Base-by-base conservation (phyloP, 352 stramenopile genomes). In the Globisporangium carolinianum region DNA sequence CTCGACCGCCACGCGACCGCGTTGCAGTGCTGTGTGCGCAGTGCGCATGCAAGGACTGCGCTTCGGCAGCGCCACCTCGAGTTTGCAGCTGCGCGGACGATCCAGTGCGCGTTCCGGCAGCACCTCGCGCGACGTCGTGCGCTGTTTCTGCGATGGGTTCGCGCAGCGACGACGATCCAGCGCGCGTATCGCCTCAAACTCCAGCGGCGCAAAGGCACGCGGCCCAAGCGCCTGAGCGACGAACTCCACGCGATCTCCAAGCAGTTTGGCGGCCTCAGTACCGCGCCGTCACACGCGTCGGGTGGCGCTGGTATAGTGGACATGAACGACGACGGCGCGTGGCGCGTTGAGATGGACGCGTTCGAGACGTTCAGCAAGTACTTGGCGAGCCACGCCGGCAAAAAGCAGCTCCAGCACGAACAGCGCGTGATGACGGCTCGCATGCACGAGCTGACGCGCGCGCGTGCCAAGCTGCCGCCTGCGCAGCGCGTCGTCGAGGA, bases 41-140 rank as follows among this genome's bases (percentile, higher is more conserved):
- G 66, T 3, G 38, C 64, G 1, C 59, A 61, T 9, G 68, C 83
- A 0, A 62, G 63, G 32, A 54, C 32, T 1, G 41, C 67, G 32
- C 60, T 88, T 1, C 61, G 53, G 11, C 62, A 58, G 12, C 65
- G 74, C 6, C 55, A 66, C 17, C 53, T 51, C 18, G 64, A 78
- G 56, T 83, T 68, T 41, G 36, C 51, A 1, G 70, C 75, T 0
- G 73, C 79, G 0, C 37, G 84, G 6, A 46, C 53, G 5, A 84
- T 93, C 51, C 80, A 93, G 60, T 91, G 83, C 56, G 73, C 72
- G 1, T 88, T 79, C 17, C 79, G 83, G 0, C 80, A 90, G 51
- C 67, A 81, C 49, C 72, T 93, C 50, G 83, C 83, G 4, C 73
- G 79, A 14, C 74, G 79, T 12, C 66, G 55, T 11, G 17, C 66